Evolutionary conservation across 805 yeast species (phyloP).

Genomic region (Barnettozyma sucrosica): DNA sequence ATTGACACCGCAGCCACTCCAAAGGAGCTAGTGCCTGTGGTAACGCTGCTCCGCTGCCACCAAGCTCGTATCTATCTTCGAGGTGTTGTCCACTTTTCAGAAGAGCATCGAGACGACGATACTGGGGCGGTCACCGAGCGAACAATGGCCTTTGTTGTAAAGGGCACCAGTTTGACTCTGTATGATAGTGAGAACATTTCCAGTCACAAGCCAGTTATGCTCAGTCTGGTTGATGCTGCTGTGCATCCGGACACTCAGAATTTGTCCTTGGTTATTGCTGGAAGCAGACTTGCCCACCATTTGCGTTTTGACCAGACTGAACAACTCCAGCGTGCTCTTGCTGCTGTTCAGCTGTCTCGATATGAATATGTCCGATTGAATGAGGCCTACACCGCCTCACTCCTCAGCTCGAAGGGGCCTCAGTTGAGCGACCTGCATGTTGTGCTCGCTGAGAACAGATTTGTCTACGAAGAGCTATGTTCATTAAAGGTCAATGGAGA

Average conservation of each 20-base stretch:
- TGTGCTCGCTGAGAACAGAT: constrained; percentile 43
- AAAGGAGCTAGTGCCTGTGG: constrained; percentile 64
- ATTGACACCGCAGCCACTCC: constrained; percentile 32
- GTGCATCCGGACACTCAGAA: constrained; percentile 4
- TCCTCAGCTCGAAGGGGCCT: constrained; percentile 52
- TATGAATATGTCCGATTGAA: constrained; percentile 52
- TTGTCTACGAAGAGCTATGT: constrained; percentile 53
- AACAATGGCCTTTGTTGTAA: constrained; percentile 22
- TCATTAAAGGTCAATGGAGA: constrained; percentile 50
- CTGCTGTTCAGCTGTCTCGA: constrained; percentile 47
- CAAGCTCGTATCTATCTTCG: background rate
- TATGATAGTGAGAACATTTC: constrained; percentile 23
- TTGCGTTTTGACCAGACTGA: constrained; percentile 15
- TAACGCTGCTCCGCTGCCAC: constrained; percentile 66
- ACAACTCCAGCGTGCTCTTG: constrained; percentile 32
- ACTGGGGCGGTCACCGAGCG: background rate
- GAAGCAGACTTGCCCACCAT: constrained; percentile 16
- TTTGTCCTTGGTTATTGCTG: background rate
- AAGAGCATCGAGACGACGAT: background rate
- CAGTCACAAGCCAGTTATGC: constrained; percentile 35
- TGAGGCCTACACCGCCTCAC: constrained; percentile 61
- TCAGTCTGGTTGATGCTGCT: constrained; percentile 19
- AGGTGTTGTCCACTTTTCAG: constrained; percentile 2
- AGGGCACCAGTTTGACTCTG: constrained; percentile 54
- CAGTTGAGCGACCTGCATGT: constrained; percentile 53